Conservation (phyloP, 2,329 filamentous ascomycete species). For the Didymella sp. region DNA sequence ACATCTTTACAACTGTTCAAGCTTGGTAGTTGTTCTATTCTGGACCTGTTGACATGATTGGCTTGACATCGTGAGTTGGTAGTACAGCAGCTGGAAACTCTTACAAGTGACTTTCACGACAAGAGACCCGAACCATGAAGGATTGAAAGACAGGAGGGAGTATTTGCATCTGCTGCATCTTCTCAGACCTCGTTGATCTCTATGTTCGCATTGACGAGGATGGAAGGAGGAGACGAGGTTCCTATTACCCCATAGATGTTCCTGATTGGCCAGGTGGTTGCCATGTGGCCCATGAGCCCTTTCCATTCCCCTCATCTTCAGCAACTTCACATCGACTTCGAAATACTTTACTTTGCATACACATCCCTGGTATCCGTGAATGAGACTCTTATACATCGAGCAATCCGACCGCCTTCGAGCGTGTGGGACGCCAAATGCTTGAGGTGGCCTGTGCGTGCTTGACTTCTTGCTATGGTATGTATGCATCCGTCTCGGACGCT, state of each 20-base stretch:
- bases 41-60: no score
- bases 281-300: constrained; percentile 19
- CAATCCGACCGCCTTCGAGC: background rate
- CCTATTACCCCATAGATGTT: constrained; percentile 21
- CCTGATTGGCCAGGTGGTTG: constrained; percentile 14
- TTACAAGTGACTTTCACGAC: background rate
- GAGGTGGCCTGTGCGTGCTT: constrained; percentile 4
- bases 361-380: background rate
- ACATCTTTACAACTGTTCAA: background rate
- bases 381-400: no score
- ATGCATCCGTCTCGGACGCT: background rate
- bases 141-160: no score
- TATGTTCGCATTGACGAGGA: constrained; percentile 8
- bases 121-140: background rate
- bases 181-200: background rate
- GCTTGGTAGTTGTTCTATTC: no score
- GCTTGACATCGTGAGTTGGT: background rate
- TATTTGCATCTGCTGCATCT: background rate
- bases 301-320: constrained; percentile 15
- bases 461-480: background rate
- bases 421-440: background rate
- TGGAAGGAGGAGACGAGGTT: constrained; percentile 8
- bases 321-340: constrained; percentile 11
- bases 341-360: background rate
- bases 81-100: background rate